phyloP scores from a whole-genome alignment of 805 yeast genomes.

The Saturnispora ahearnii region DNA sequence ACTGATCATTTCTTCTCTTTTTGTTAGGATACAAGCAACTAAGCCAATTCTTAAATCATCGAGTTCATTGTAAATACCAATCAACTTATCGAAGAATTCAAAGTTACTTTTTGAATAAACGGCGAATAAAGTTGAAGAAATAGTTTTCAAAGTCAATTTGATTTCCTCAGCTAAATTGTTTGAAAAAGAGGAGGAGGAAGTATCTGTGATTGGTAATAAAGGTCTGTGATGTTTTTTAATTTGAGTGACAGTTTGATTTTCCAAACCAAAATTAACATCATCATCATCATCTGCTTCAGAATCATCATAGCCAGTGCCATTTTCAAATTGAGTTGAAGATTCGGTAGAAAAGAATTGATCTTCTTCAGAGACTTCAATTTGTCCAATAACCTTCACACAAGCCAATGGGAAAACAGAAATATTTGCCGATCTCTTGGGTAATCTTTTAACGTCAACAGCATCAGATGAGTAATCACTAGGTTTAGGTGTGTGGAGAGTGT shows the following conservation, averaged over 20 bases:
- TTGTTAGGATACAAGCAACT: conserved; percentile 41
- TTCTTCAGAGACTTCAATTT: conserved; percentile 20
- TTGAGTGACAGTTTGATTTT: conserved; percentile 13
- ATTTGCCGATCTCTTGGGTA: conserved; percentile 47
- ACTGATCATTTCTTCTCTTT: conserved; percentile 40
- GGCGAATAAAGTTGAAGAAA: conserved; percentile 58
- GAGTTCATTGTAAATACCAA: conserved; percentile 43
- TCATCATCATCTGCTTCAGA: conserved; percentile 11
- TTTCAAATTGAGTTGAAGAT: conserved; percentile 7
- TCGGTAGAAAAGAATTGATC: neutral
- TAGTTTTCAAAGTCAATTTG: conserved; percentile 44
- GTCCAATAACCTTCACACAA: conserved; percentile 38
- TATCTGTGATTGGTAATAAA: conserved; percentile 41
- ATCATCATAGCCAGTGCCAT: conserved; percentile 9
- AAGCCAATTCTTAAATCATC: conserved; percentile 52
- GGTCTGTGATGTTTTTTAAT: conserved; percentile 31
- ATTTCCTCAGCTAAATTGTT: conserved; percentile 44
- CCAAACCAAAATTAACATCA: neutral
- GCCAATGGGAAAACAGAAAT: conserved; percentile 56
- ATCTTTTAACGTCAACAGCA: conserved; percentile 48
- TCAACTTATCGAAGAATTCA: conserved; percentile 48
- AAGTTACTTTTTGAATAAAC: conserved; percentile 66
- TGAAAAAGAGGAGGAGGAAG: conserved; percentile 31
- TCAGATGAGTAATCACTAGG: conserved; percentile 62
- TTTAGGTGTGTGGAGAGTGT: conserved; percentile 55